Evolutionary conservation across 2,329 filamentous ascomycete genomes (phyloP).

Genomic region (Exserohilum rostratum): DNA sequence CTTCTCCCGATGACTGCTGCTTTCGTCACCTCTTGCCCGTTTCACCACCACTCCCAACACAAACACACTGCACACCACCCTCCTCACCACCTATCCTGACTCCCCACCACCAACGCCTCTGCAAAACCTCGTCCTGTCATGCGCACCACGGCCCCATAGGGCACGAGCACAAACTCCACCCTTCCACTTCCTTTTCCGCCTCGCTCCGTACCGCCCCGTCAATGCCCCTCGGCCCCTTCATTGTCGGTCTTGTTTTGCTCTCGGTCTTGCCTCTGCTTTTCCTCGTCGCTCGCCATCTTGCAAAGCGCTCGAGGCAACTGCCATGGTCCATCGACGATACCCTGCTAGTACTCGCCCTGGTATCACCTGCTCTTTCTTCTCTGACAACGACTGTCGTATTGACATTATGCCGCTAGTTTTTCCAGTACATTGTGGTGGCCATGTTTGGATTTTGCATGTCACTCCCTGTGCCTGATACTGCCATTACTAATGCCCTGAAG

Average conservation of each 20-base stretch:
- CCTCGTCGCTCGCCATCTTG: constrained; percentile 23
- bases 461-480: not conserved
- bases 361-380: constrained; percentile 4
- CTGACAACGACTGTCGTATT: not conserved
- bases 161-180: not conserved
- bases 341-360: constrained; percentile 29
- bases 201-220: not conserved
- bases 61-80: constrained; percentile 1
- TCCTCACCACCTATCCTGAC: constrained; percentile 1
- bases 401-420: constrained; percentile 13
- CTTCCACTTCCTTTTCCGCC: constrained; percentile 4
- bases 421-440: constrained; percentile 23
- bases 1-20: constrained; percentile 1
- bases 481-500: constrained; percentile 18
- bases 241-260: constrained; percentile 23
- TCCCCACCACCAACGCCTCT: too few species aligned
- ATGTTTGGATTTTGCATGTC: constrained; percentile 24
- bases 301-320: constrained; percentile 26
- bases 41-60: constrained; percentile 14
- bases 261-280: constrained; percentile 25
- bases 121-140: not conserved
- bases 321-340: constrained; percentile 30
- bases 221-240: constrained; percentile 19
- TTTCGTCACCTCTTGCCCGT: constrained; percentile 11
- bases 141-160: constrained; percentile 14